These are phyloP conservation scores for Apiotrichum gamsii DNA, from an alignment of 1,284 basidiomycete genomes.

Conservation along the genomic window DNA sequence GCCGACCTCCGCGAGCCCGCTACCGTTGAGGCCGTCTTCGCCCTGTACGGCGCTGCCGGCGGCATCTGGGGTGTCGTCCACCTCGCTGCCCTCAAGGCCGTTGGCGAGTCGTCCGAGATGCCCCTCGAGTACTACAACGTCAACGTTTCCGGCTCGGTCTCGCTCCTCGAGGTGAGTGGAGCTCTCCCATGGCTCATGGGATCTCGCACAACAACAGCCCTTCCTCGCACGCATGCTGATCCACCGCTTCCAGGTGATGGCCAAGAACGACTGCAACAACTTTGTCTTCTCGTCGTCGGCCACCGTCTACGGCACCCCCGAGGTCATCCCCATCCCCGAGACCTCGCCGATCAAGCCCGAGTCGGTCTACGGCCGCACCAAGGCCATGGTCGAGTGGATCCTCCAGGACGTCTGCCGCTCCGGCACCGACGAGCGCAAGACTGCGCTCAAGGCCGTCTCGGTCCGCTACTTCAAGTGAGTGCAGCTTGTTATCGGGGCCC, in stretches of 20 bases:
- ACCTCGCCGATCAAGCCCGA: constrained; percentile 80
- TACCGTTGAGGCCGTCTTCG: constrained; percentile 69
- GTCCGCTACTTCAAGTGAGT: constrained; percentile 91
- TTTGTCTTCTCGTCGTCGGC: constrained; percentile 97
- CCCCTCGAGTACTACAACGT: constrained; percentile 89
- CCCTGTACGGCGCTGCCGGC: constrained; percentile 69
- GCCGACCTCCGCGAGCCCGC: constrained; percentile 67
- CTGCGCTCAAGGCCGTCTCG: constrained; percentile 35
- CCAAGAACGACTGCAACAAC: constrained; percentile 47
- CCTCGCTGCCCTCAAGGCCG: constrained; percentile 95
- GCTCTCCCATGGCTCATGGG: too few relatives aligned
- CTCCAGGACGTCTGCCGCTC: constrained; percentile 82
- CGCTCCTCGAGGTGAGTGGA: constrained; percentile 56
- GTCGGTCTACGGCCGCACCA: constrained; percentile 92
- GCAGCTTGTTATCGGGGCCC: not conserved
- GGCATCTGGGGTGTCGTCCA: constrained; percentile 98
- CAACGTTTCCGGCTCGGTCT: constrained; percentile 80
- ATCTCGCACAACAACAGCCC: too few relatives aligned
- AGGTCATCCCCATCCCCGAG: constrained; percentile 89
- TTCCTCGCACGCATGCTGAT: too few relatives aligned
- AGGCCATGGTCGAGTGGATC: constrained; percentile 88
- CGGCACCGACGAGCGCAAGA: constrained; percentile 43
- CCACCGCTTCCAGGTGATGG: constrained; percentile 77
- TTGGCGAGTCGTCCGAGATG: constrained; percentile 93
- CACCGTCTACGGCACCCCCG: constrained; percentile 96